Evolutionary conservation across 2,329 filamentous ascomycete genomes (phyloP), one percentile per base, ranked within the genome.

Genomic region (Penicillium sp.): DNA sequence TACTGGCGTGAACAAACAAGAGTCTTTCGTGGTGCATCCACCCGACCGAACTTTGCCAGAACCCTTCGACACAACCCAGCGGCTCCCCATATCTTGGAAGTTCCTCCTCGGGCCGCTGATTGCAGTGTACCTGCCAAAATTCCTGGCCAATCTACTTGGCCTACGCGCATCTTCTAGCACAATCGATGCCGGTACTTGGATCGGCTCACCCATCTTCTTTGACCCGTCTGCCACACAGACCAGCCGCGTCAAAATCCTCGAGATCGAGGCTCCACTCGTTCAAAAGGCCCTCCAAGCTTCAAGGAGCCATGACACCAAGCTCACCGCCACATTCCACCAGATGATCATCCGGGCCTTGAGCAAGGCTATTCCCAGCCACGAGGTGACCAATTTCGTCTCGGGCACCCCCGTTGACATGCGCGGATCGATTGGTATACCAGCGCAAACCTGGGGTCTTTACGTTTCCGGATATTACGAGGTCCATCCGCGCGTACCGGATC

Each of bases 351-450:
- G 64, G 2, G 64, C 63, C 1, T 45, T 74, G 14, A 61, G 63
- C 42, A 53, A 49, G 14, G 51, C 51, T 2, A 32, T 72, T 26
- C 46, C 51, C 4, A 31, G 39, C 9, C 7, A 19, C 1, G 29
- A 39, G 0, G 36, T 59, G 9, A 59, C 52, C 2, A 63, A 63
- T 10, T 70, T 74, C 41, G 56, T 63, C 1, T 63, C 64, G 0
- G 51, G 62, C 14, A 69, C 64, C 1, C 57, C 71, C 1, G 53
- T 74, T 28, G 67, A 72, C 46, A 62, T 75, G 50, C 63, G 72
- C 9, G 48, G 48, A 4, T 52, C 67, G 6, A 45, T 63, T 1
- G 60, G 62, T 3, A 48, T 57, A 4, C 41, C 62, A 1, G 31
- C 50, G 4, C 49, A 64, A 7, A 53, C 62, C 30, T 71, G 71